Percentiles rank a stretch among this genome's conserved stretches.
Conservation (phyloP, 768 basidiomycete genomes). For the Panellus pusillus region DNA sequence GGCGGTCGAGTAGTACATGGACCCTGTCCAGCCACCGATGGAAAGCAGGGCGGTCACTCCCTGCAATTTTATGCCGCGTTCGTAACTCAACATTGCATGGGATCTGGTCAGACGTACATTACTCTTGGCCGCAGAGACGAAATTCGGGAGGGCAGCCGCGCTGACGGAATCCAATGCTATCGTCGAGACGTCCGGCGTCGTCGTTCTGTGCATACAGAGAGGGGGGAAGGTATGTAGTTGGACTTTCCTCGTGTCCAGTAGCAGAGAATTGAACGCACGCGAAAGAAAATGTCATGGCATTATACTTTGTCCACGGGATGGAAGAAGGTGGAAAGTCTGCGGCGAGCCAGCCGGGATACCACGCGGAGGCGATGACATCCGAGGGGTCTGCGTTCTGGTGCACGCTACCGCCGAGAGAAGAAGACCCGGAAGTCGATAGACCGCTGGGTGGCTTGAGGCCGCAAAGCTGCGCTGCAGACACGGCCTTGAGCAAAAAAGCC, state of each 20-base stretch:
- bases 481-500: background rate
- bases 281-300: conserved; percentile 58
- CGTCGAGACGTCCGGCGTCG: conserved; percentile 37
- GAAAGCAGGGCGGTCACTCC: conserved; percentile 57
- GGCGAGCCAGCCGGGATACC: conserved; percentile 51
- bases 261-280: conserved; percentile 42
- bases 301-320: conserved; percentile 54
- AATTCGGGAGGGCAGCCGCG: conserved; percentile 47
- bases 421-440: background rate
- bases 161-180: conserved; percentile 44
- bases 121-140: conserved; percentile 48
- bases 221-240: no score
- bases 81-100: conserved; percentile 25
- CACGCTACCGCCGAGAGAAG: background rate
- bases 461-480: conserved; percentile 6
- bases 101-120: conserved; percentile 34
- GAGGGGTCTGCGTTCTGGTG: conserved; percentile 7
- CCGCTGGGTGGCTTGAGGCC: conserved; percentile 5
- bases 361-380: conserved; percentile 32
- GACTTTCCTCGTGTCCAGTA: background rate
- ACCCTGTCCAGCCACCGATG: conserved; percentile 70
- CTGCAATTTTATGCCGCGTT: conserved; percentile 29
- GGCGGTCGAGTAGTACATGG: conserved; percentile 58
- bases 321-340: conserved; percentile 41
- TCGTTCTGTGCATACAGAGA: conserved; percentile 27